phyloP scores from a whole-genome alignment of 345 rosid species.

The Aethionema arabicum region DNA sequence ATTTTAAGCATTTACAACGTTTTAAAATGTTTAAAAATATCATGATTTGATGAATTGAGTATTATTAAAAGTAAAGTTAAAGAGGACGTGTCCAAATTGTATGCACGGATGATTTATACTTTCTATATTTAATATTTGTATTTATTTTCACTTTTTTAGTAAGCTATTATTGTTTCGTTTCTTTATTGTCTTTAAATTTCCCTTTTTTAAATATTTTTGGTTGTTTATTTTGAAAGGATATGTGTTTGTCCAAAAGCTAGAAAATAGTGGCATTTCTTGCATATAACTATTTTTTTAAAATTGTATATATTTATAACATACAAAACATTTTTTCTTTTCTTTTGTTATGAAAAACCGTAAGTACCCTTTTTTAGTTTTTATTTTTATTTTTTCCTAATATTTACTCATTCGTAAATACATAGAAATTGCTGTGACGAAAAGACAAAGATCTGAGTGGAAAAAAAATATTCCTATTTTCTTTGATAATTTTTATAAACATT shows the following conservation, averaged over 20 bases:
- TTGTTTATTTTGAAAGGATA: slow-evolving; percentile 2
- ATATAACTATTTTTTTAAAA: slow-evolving; percentile 5
- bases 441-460: too few relatives aligned
- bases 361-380: not conserved
- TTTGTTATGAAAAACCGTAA: slow-evolving; percentile 14
- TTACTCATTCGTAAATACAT: too few relatives aligned
- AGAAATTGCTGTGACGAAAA: too few relatives aligned
- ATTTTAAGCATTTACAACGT: too few relatives aligned
- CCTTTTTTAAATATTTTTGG: slow-evolving; percentile 4
- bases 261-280: slow-evolving; percentile 17
- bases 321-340: slow-evolving; percentile 7
- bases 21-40: too few relatives aligned
- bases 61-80: slow-evolving; percentile 16
- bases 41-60: slow-evolving; percentile 6
- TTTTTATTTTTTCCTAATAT: too few relatives aligned
- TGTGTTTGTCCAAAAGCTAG: slow-evolving; percentile 27
- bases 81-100: slow-evolving; percentile 25
- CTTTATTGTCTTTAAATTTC: slow-evolving; percentile 29
- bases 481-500: too few relatives aligned
- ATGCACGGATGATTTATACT: slow-evolving; percentile 23
- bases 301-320: not conserved
- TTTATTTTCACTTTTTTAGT: slow-evolving; percentile 20
- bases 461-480: too few relatives aligned
- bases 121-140: not conserved
- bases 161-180: slow-evolving; percentile 28